phyloP scores from a whole-genome alignment of 73 alveolate genomes.

The Uronychia binucleata region DNA sequence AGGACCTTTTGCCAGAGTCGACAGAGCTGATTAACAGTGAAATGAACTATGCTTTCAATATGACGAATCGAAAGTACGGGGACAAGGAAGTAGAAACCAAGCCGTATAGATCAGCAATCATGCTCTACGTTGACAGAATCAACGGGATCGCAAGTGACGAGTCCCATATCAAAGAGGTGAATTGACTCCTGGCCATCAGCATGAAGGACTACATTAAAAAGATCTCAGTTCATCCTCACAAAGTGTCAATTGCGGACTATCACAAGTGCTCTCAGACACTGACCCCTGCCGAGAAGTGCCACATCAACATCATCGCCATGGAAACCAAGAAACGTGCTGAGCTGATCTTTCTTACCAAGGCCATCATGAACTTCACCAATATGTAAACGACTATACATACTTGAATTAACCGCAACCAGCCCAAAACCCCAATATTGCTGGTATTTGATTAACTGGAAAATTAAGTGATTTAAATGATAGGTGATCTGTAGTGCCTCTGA shows the following conservation, averaged over 20 bases:
- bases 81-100: conserved; percentile 26
- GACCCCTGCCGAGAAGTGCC: conserved; percentile 50
- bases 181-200: conserved; percentile 9
- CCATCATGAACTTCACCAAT: conserved; percentile 3
- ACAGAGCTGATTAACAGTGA: conserved; percentile 21
- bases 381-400: conserved; percentile 2
- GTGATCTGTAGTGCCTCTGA: too few species aligned
- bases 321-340: conserved; percentile 48
- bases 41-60: conserved; percentile 48
- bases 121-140: conserved; percentile 17
- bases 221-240: conserved; percentile 16
- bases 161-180: conserved; percentile 3
- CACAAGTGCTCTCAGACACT: conserved; percentile 9
- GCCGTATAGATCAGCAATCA: conserved; percentile 26
- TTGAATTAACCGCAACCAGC: not conserved
- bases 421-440: too few species aligned
- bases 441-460: too few species aligned
- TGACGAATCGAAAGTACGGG: conserved; percentile 49
- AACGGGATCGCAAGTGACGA: conserved; percentile 43
- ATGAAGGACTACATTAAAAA: conserved; percentile 28
- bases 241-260: conserved; percentile 23
- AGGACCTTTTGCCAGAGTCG: conserved; percentile 24
- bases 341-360: conserved; percentile 31
- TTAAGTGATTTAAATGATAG: too few species aligned
- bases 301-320: conserved; percentile 34